phyloP scores from a whole-genome alignment of 2,329 filamentous ascomycete species.

The Cytospora leucostoma region DNA sequence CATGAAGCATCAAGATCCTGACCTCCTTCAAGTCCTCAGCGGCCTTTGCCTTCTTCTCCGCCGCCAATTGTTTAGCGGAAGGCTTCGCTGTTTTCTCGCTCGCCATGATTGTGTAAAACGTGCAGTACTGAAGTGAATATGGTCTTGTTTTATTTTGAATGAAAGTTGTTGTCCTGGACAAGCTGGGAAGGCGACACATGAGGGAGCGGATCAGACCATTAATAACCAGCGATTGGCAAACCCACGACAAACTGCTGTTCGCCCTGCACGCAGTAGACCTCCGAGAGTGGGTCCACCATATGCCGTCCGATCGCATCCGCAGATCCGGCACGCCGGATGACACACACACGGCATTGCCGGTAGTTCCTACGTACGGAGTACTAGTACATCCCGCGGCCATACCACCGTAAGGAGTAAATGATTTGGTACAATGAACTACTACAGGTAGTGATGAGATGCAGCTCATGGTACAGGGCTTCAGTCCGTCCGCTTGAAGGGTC shows the following conservation, averaged over 20 bases:
- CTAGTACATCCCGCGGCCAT: too few relatives aligned
- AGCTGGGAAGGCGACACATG: slow-evolving; percentile 13
- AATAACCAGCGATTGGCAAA: not conserved
- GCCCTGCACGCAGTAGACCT: not conserved
- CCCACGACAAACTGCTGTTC: not conserved
- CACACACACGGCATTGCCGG: not conserved
- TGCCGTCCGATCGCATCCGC: not conserved
- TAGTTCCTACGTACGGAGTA: too few relatives aligned
- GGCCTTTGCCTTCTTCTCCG: slow-evolving; percentile 34
- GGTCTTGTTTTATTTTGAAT: not conserved
- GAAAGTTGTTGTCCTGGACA: not conserved
- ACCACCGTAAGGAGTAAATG: too few relatives aligned
- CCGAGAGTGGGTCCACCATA: not conserved
- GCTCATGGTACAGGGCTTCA: too few relatives aligned
- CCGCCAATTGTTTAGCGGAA: not conserved
- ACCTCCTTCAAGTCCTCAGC: slow-evolving; percentile 49
- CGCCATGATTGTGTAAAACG: slow-evolving; percentile 17
- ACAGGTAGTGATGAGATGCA: too few relatives aligned
- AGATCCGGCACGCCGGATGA: not conserved
- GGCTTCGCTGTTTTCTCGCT: not conserved
- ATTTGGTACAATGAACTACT: too few relatives aligned
- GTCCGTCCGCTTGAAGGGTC: too few relatives aligned
- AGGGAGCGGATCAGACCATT: not conserved
- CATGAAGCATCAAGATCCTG: slow-evolving; percentile 79
- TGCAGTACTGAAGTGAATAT: not conserved